A percentile compares a stretch with the other conserved stretches of the same genome.
Evolutionary conservation across 108 stramenopile species (phyloP).

Genomic region (Aurantiochytrium sp.): DNA sequence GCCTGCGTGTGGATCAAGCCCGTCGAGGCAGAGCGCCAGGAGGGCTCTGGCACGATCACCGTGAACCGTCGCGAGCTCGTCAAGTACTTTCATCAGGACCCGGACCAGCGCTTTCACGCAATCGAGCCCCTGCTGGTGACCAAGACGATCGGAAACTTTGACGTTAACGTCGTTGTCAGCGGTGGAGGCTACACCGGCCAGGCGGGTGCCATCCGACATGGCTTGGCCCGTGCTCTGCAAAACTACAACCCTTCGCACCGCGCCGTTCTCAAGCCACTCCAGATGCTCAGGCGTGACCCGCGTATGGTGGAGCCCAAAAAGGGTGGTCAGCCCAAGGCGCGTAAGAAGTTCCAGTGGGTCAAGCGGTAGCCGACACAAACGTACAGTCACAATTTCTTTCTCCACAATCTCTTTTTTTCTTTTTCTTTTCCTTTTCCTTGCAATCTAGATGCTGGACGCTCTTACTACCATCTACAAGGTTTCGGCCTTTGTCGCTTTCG

Average conservation of each 20-base stretch:
- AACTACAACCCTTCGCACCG: conserved; percentile 75
- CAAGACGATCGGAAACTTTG: conserved; percentile 74
- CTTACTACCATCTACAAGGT: too few species aligned
- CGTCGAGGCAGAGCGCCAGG: conserved; percentile 34
- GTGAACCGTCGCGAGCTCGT: conserved; percentile 73
- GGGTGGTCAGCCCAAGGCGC: conserved; percentile 84
- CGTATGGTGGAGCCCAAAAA: conserved; percentile 94
- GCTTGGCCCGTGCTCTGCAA: conserved; percentile 81
- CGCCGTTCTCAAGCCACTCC: conserved; percentile 73
- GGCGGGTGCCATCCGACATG: conserved; percentile 88
- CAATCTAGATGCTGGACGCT: neutral
- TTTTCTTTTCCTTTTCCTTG: neutral
- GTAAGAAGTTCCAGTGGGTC: conserved; percentile 94
- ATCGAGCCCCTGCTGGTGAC: conserved; percentile 72
- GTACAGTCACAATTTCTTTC: too few species aligned
- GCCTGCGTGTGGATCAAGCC: conserved; percentile 89
- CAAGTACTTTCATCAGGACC: conserved; percentile 70
- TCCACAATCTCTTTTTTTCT: neutral
- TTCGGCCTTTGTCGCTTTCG: too few species aligned
- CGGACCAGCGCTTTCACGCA: conserved; percentile 20
- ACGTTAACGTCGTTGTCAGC: conserved; percentile 60
- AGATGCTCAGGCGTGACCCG: conserved; percentile 84
- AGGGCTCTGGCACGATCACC: conserved; percentile 50
- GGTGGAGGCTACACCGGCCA: conserved; percentile 79
- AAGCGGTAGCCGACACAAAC: conserved; percentile 61